Conservation (phyloP, 2,329 filamentous ascomycete species). For the Ascochyta rabiei region DNA sequence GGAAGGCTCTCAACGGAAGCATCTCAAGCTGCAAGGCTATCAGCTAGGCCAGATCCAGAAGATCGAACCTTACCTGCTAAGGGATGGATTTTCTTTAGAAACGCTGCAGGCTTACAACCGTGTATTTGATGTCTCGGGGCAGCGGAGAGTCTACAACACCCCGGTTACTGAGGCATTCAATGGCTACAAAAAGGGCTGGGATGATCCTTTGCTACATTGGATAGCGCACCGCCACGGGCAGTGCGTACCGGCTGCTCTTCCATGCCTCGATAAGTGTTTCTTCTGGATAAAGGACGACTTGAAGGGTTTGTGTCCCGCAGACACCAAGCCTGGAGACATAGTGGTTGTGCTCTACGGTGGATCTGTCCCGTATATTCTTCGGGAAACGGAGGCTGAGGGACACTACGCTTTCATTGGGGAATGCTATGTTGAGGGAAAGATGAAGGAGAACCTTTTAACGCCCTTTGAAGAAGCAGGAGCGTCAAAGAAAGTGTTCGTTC, state of each 20-base stretch:
- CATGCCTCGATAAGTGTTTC: neutral
- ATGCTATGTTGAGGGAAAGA: neutral
- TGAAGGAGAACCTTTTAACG: neutral
- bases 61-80: neutral
- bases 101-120: neutral
- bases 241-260: neutral
- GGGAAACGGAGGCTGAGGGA: neutral
- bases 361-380: neutral
- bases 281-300: neutral
- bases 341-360: neutral
- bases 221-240: neutral
- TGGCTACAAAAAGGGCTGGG: neutral
- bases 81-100: neutral
- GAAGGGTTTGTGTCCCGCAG: neutral
- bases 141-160: neutral
- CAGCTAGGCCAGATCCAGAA: neutral
- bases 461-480: too few relatives aligned
- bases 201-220: neutral
- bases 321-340: neutral
- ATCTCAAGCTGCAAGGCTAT: neutral
- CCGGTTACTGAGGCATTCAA: neutral
- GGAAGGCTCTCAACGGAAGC: neutral
- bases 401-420: neutral
- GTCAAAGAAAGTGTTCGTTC: too few relatives aligned
- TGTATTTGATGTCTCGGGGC: neutral